A percentile compares a stretch with the other conserved stretches of the same genome.
Evolutionary conservation across 1,284 basidiomycete genomes (phyloP).

Genomic region (Papiliotrema flavescens): DNA sequence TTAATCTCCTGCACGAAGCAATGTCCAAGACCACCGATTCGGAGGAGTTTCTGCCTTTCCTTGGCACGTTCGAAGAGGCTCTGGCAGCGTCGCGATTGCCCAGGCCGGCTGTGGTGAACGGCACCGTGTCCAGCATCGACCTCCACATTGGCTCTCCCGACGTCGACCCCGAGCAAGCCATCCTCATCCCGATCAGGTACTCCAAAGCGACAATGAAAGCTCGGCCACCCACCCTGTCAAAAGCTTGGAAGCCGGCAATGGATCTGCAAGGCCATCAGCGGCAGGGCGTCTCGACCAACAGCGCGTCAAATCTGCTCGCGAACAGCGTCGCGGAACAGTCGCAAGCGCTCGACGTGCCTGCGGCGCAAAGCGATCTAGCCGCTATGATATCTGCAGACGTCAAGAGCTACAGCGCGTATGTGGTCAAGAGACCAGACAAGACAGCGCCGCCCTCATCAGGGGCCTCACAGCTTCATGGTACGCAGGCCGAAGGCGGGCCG

Average conservation of each 20-base stretch:
- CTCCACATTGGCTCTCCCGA: constrained; percentile 73
- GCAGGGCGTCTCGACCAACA: constrained; percentile 3
- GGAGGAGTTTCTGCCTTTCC: constrained; percentile 52
- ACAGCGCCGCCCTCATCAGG: neutral
- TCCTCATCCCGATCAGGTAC: constrained; percentile 71
- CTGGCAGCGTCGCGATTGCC: constrained; percentile 66
- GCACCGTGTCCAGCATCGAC: constrained; percentile 59
- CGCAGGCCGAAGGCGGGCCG: neutral
- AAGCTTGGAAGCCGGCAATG: constrained; percentile 58
- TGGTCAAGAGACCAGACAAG: constrained; percentile 27
- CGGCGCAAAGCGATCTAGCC: constrained; percentile 24
- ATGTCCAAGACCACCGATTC: constrained; percentile 43
- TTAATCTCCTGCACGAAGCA: constrained; percentile 52
- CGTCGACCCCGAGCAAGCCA: constrained; percentile 61
- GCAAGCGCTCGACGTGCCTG: constrained; percentile 14
- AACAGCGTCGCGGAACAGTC: constrained; percentile 24
- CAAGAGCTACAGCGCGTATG: constrained; percentile 40
- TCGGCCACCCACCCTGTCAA: constrained; percentile 75
- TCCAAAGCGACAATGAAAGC: constrained; percentile 77
- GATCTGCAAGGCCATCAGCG: constrained; percentile 31
- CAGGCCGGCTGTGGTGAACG: constrained; percentile 64
- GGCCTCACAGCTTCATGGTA: neutral
- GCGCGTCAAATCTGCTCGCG: constrained; percentile 24
- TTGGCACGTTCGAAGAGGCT: constrained; percentile 70
- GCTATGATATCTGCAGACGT: constrained; percentile 47